A percentile compares a stretch with the other conserved stretches of the same genome.
phyloP scores from a whole-genome alignment of 768 basidiomycete species.

The Auriscalpium microsporum region DNA sequence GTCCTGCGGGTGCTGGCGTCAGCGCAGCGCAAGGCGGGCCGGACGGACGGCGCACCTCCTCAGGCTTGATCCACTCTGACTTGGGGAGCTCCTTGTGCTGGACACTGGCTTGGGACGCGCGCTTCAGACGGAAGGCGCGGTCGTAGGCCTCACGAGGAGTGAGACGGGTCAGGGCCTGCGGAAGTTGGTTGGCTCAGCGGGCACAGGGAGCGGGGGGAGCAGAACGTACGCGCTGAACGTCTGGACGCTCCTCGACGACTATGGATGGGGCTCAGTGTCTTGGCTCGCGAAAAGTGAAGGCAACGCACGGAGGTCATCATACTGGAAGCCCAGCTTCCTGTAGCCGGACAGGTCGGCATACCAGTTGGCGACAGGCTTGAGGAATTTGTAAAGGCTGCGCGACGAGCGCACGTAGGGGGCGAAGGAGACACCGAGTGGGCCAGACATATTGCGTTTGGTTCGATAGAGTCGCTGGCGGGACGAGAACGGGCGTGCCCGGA shows the following conservation, averaged over 20 bases:
- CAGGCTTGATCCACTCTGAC: constrained; percentile 66
- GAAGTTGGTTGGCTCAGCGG: background rate
- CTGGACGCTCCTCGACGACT: constrained; percentile 72
- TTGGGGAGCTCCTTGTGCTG: constrained; percentile 75
- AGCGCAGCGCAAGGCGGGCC: no score
- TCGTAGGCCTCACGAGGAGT: constrained; percentile 77
- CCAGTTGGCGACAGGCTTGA: constrained; percentile 76
- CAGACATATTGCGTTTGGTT: constrained; percentile 28
- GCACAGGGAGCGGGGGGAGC: background rate
- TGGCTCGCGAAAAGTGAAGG: constrained; percentile 5
- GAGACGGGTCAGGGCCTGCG: constrained; percentile 77
- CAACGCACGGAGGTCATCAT: constrained; percentile 87
- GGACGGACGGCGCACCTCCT: constrained; percentile 50
- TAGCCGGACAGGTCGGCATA: constrained; percentile 79
- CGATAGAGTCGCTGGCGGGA: background rate
- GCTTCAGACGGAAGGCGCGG: constrained; percentile 82
- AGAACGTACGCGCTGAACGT: constrained; percentile 65
- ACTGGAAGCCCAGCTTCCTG: constrained; percentile 80
- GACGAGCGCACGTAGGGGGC: constrained; percentile 69
- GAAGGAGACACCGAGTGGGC: constrained; percentile 64
- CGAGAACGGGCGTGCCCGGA: constrained; percentile 20
- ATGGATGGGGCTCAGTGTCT: background rate
- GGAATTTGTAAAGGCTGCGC: constrained; percentile 52
- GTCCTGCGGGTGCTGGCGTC: constrained; percentile 46
- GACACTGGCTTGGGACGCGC: constrained; percentile 72